Percentiles rank a stretch among this genome's conserved stretches.
These are phyloP conservation scores for Fusarium sp. DNA, from an alignment of 2,329 filamentous ascomycete species.

Conservation along the genomic window DNA sequence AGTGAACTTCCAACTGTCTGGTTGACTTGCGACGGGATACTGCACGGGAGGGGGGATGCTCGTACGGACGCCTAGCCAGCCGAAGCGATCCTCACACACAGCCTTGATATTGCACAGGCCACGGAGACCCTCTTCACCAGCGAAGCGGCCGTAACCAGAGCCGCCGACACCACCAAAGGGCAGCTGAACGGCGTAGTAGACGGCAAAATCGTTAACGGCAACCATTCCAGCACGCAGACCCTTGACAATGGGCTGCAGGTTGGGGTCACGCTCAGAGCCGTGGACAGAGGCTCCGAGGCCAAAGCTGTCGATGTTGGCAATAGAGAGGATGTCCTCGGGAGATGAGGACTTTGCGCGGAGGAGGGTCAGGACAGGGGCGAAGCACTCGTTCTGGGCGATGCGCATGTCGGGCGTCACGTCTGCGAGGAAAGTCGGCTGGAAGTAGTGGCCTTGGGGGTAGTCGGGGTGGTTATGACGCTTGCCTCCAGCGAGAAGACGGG, in stretches of 20 bases:
- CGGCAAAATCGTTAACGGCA: slow-evolving; percentile 93
- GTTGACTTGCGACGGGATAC: slow-evolving; percentile 79
- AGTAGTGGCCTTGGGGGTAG: slow-evolving; percentile 87
- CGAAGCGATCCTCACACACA: slow-evolving; percentile 80
- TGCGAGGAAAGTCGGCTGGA: slow-evolving; percentile 88
- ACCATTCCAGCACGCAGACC: slow-evolving; percentile 89
- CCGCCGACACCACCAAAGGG: slow-evolving; percentile 94
- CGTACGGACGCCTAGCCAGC: slow-evolving; percentile 73
- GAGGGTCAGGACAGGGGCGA: slow-evolving; percentile 88
- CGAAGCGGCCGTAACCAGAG: slow-evolving; percentile 93
- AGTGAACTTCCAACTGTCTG: slow-evolving; percentile 72
- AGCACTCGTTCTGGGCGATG: slow-evolving; percentile 91
- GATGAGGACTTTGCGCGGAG: slow-evolving; percentile 76
- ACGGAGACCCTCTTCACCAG: slow-evolving; percentile 86
- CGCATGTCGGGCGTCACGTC: slow-evolving; percentile 88
- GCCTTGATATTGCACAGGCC: slow-evolving; percentile 89
- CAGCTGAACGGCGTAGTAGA: slow-evolving; percentile 91
- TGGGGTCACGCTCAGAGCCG: slow-evolving; percentile 70
- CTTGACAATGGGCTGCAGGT: slow-evolving; percentile 72
- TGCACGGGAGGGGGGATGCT: slow-evolving; percentile 82
- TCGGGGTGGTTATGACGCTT: slow-evolving; percentile 76
- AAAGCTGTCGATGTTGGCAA: slow-evolving; percentile 87
- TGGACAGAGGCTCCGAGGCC: slow-evolving; percentile 92
- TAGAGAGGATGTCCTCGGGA: slow-evolving; percentile 71
- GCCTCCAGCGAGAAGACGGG: slow-evolving; percentile 84